Conservation (phyloP, 164 flowering plant species). For the Vitis labrusca region DNA sequence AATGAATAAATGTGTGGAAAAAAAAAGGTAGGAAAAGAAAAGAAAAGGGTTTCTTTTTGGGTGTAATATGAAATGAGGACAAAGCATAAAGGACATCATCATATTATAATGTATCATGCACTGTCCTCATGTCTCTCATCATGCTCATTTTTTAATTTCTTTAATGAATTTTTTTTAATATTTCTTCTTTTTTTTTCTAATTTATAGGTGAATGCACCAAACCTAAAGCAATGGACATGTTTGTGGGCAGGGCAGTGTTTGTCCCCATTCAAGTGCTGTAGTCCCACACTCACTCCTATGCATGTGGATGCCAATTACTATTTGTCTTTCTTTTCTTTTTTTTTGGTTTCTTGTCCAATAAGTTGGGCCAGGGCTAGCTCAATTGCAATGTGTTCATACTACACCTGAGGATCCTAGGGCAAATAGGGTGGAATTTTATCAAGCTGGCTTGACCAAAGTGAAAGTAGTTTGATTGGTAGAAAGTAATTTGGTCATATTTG, state of each 20-base stretch:
- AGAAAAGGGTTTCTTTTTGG: not conserved
- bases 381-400: too few relatives aligned
- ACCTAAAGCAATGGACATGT: slow-evolving; percentile 6
- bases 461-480: too few relatives aligned
- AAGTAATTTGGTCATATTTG: too few relatives aligned
- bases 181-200: not conserved
- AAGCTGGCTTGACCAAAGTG: too few relatives aligned
- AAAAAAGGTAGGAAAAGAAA: not conserved
- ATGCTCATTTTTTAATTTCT: slow-evolving; percentile 1
- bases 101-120: slow-evolving; percentile 4
- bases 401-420: too few relatives aligned
- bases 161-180: not conserved
- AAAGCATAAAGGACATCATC: slow-evolving; percentile 18
- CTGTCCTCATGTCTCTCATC: slow-evolving; percentile 23
- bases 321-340: too few relatives aligned
- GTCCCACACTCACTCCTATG: too few relatives aligned
- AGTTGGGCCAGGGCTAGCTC: too few relatives aligned
- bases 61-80: slow-evolving; percentile 16
- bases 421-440: too few relatives aligned
- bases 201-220: slow-evolving; percentile 12
- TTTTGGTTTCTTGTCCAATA: too few relatives aligned
- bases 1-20: not conserved
- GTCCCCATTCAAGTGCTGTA: not conserved
- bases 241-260: slow-evolving; percentile 5
- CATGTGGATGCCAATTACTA: too few relatives aligned